phyloP scores from a whole-genome alignment of 768 basidiomycete species.

The Rhodocollybia butyracea region DNA sequence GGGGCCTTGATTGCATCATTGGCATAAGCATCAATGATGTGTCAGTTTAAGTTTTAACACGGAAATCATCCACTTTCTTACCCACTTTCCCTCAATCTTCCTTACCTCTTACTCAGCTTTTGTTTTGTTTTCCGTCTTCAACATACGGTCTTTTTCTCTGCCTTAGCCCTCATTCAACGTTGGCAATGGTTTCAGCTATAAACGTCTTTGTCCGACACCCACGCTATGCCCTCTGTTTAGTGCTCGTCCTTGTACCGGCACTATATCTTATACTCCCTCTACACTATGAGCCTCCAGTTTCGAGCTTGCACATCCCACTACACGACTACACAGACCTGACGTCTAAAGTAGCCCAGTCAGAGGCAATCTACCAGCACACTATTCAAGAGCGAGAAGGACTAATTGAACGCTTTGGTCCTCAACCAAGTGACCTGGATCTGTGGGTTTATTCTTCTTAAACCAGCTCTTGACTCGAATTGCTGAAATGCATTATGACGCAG shows the following conservation, averaged over 20 bases:
- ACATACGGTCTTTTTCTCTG: no score
- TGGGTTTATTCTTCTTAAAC: constrained; percentile 25
- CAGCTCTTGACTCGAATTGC: constrained; percentile 4
- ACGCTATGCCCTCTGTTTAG: constrained; percentile 45
- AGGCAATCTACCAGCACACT: constrained; percentile 42
- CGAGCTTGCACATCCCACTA: constrained; percentile 27
- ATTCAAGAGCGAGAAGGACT: constrained; percentile 40
- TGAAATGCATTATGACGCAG: constrained; percentile 24
- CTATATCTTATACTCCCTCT: constrained; percentile 45
- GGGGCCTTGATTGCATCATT: no score
- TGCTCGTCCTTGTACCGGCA: constrained; percentile 37
- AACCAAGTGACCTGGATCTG: constrained; percentile 43
- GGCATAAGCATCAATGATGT: no score
- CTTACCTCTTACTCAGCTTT: no score
- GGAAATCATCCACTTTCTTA: no score
- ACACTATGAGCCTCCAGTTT: constrained; percentile 26
- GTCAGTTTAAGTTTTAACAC: no score
- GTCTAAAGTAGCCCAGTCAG: constrained; percentile 37
- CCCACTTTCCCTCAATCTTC: no score
- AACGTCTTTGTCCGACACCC: constrained; percentile 37
- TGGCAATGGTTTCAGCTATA: background rate
- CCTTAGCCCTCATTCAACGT: no score
- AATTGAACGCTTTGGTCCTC: constrained; percentile 54
- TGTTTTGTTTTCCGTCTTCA: no score
- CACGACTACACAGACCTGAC: constrained; percentile 33